A percentile compares a stretch with the other conserved stretches of the same genome.
Evolutionary conservation across 1,284 basidiomycete species (phyloP).

Genomic region (Sporisorium reilianum): DNA sequence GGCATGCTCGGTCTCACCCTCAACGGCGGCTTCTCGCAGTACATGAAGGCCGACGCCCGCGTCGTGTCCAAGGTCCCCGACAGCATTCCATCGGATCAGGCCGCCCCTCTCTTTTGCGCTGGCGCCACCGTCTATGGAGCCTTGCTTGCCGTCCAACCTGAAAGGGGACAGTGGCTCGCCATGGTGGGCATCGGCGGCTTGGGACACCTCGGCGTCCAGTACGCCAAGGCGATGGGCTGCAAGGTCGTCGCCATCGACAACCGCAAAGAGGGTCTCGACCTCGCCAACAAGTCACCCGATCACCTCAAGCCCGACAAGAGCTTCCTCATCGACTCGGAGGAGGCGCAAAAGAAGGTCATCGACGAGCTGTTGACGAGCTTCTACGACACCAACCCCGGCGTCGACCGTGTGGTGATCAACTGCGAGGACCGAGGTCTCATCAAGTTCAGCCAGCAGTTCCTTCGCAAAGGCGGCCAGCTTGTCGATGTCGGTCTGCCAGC

Average conservation of each 20-base stretch:
- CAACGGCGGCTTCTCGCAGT: slow-evolving; percentile 61
- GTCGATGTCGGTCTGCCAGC: slow-evolving; percentile 60
- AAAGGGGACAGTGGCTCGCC: slow-evolving; percentile 69
- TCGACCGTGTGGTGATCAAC: slow-evolving; percentile 62
- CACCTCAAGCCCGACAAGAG: slow-evolving; percentile 60
- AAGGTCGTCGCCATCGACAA: slow-evolving; percentile 68
- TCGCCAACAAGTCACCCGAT: slow-evolving; percentile 36
- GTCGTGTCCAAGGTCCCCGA: slow-evolving; percentile 66
- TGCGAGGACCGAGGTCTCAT: slow-evolving; percentile 50
- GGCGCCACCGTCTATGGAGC: slow-evolving; percentile 70
- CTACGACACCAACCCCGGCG: slow-evolving; percentile 60
- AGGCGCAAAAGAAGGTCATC: slow-evolving; percentile 43
- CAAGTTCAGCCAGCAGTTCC: slow-evolving; percentile 55
- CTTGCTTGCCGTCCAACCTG: slow-evolving; percentile 64
- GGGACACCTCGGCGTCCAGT: slow-evolving; percentile 69
- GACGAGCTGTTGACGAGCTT: slow-evolving; percentile 52
- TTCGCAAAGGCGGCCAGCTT: slow-evolving; percentile 58
- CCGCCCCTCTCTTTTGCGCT: slow-evolving; percentile 71
- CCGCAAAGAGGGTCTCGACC: slow-evolving; percentile 48
- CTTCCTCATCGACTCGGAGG: slow-evolving; percentile 49
- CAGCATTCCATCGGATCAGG: slow-evolving; percentile 52
- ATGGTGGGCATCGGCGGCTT: slow-evolving; percentile 71
- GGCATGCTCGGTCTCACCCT: slow-evolving; percentile 57
- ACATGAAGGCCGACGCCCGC: slow-evolving; percentile 59
- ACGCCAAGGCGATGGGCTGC: slow-evolving; percentile 68